Base-by-base conservation (phyloP, 1,139 yeast species). In the Hyphopichia buzzinii region DNA sequence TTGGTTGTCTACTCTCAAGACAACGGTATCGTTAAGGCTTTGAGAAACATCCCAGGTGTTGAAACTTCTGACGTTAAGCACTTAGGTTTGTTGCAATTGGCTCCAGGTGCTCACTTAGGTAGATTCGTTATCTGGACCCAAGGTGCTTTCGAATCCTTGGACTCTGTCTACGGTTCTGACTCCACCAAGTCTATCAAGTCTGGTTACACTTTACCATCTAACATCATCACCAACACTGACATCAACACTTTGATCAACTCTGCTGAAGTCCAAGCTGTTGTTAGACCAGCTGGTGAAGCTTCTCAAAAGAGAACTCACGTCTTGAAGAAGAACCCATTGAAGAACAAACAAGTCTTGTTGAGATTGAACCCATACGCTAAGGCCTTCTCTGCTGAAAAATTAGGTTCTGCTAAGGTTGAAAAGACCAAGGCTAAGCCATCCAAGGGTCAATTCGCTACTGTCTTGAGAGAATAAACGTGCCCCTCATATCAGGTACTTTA, bases 41-140 rank as follows among this genome's bases (percentile, higher is more conserved):
- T 92, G 84, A 90, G 97, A 85, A 94, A 92, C 87, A 78, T 92
- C 57, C 98, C 99, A 74, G 99, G 99, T 86, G 97, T 92, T 57
- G 98, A 92, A 80, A 84, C 96, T 64, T 82, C 92, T 62, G 79
- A 84, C 69, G 98, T 92, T 61, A 78, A 85, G 67, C 80, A 92
- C 67, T 83, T 92, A 67, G 94, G 94, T 78, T 81, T 94, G 66
- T 86, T 94, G 72, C 97, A 92, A 81, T 86, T 92, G 67, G 99
- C 99, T 59, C 99, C 99, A 74, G 99, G 99, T 85, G 95, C 97
- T 67, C 98, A 92, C 83, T 81, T 92, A 65, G 98, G 98, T 79
- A 90, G 98, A 83, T 92, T 92, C 68, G 85, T 94, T 67, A 87
- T 92, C 88, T 92, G 98, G 98, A 90, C 98, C 66, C 96, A 89